Evolutionary conservation across 1,284 basidiomycete species (phyloP), one percentile per base, ranked within the genome.

Genomic region (Leucocoprinus gongylophorus): DNA sequence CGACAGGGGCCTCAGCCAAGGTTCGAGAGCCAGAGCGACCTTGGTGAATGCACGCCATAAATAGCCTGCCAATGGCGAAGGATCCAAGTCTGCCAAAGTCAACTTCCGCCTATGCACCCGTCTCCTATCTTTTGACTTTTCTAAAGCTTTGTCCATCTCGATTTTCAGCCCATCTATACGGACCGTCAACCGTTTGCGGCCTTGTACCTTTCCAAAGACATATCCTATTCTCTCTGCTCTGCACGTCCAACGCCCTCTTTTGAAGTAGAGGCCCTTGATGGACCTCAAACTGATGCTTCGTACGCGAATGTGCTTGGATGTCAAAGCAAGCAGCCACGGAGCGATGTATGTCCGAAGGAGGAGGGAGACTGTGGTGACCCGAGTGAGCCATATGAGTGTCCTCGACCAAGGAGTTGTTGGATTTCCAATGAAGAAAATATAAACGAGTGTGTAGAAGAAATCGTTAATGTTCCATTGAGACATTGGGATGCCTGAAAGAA

Each of bases 251-350:
- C 64, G 67, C 38, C 80, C 79, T 38, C 69, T 71, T 46, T 77
- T 74, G 53, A 87, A 74, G 65, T 84, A 87, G 33, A 89, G 69
- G 21, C 87, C 86, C 43, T 84, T 80, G 56, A 89, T 79, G 21
- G 87, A 89, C 48, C 84, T 78, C 39, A 86, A 68, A 62, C 87
- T 88, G 51, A 88, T 74, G 61, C 83, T 87, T 39, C 80, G 76
- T 28, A 87, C 73, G 18, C 79, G 79, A 54, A 88, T 69, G 57
- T 79, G 82, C 44, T 72, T 74, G 9, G 82, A 83, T 52, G 81
- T 66, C 37, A 73, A 72, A 44, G 73, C 69, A 23, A 88, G 71
- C 40, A 83, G 65, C 63, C 76, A 80, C 49, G 85, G 85, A 2
- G 78, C 73, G 53, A 88, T 68, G 62, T 82, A 83, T 1, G 79